Conservation (phyloP, 441 rosid species). For the Croton setiger region DNA sequence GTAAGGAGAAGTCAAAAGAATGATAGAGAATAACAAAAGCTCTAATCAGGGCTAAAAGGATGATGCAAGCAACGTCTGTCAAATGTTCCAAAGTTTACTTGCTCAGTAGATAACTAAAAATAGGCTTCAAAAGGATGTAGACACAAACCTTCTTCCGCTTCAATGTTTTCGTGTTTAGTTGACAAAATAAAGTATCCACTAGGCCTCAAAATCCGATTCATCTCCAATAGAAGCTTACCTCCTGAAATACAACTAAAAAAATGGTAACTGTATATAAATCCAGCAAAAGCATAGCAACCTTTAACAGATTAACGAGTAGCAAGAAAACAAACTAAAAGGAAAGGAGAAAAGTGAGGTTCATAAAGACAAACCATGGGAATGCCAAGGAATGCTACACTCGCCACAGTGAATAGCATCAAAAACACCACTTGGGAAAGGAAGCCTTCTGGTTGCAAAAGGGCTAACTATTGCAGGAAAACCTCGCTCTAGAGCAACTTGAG, state of each 20-base stretch:
- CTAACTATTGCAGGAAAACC: conserved; percentile 81
- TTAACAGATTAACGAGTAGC: neutral
- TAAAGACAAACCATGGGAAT: conserved; percentile 57
- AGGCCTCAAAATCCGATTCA: conserved; percentile 91
- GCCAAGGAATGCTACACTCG: conserved; percentile 76
- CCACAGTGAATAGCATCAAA: conserved; percentile 91
- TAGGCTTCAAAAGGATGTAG: conserved; percentile 6
- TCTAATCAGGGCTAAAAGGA: neutral
- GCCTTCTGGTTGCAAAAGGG: conserved; percentile 68
- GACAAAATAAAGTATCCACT: conserved; percentile 86
- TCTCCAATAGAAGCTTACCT: conserved; percentile 81
- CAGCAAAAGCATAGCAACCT: conserved; percentile 5
- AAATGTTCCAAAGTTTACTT: neutral
- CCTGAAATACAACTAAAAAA: conserved; percentile 33
- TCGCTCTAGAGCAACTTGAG: conserved; percentile 82
- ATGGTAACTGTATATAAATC: neutral
- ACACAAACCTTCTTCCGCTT: conserved; percentile 73
- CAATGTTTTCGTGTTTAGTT: conserved; percentile 60
- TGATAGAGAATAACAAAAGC: neutral
- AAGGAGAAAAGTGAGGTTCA: conserved; percentile 1
- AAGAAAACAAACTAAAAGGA: neutral
- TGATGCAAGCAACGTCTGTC: neutral
- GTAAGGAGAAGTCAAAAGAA: neutral
- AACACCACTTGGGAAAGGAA: conserved; percentile 85
- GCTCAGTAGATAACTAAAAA: neutral